Evolutionary conservation across 352 stramenopile species (phyloP), one percentile per base, ranked within the genome.

Genomic region (Blastocystis sp.): DNA sequence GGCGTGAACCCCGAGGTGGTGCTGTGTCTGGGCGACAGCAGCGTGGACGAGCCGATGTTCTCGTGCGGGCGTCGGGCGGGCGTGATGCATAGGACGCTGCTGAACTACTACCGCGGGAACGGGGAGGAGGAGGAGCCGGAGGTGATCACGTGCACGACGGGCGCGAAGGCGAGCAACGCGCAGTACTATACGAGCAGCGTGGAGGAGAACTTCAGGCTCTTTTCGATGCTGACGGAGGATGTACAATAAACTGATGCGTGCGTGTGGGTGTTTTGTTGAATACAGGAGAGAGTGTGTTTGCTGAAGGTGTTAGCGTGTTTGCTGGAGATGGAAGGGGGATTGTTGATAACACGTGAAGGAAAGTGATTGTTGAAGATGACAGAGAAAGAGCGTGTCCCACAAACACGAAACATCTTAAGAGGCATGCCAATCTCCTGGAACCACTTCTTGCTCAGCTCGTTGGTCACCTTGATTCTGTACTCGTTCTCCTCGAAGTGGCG

Each of bases 41-140:
- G 11, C 9, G 68, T 88, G 19, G 78, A 88, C 45, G 78, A 88
- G 54, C 74, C 74, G 6, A 84, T 84, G 74, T 84, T 84, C 45
- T 54, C 48, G 74, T 84, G 69, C 54, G 9, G 0, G 28, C 52
- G 42, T 19, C 10, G 40, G 4, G 48, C 54, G 2, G 43, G 60
- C 57, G n/a, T 84, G 14, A 66, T 1, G 59, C 34, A 28, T 84
- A 84, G 74, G 14, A 59, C 65, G 65, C 52, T 84, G 1, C 74
- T 69, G 54, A 84, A 84, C 28, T 40, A 69, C 21, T 84, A 52
- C 43, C n/a, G 11, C n/a, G 38, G 52, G 9, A 68, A 21, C 6
- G 11, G 11, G 40, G 60, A 62, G 3, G 74, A 84, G 42, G 45
- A 14, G 4, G 74, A 84, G 60, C 74, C 74, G 60, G 57, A 84